A percentile compares a stretch with the other conserved stretches of the same genome.
Evolutionary conservation across 768 basidiomycete genomes (phyloP).

Genomic region (Pulveroboletus sp.): DNA sequence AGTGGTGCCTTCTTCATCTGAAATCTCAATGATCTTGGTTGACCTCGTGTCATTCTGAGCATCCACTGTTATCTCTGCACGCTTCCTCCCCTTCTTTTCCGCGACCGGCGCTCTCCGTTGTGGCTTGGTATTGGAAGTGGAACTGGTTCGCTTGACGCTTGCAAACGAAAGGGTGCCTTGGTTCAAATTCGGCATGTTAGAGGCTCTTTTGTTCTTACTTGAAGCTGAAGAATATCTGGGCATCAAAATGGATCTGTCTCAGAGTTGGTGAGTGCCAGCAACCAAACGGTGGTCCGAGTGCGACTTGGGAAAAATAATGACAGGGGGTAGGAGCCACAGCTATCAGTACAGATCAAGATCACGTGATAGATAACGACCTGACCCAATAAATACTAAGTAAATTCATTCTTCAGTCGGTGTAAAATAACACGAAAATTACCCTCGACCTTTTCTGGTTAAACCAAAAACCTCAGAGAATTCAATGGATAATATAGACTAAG

Average conservation of each 20-base stretch:
- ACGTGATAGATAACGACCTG: constrained; percentile 4
- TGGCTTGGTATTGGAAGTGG: constrained; percentile 16
- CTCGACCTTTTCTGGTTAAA: too few relatives aligned
- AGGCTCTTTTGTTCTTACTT: not conserved
- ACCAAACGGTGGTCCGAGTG: not conserved
- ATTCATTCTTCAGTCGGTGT: too few relatives aligned
- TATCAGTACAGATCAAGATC: not conserved
- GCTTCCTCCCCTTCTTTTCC: constrained; percentile 11
- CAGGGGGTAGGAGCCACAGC: constrained; percentile 16
- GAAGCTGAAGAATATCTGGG: not conserved
- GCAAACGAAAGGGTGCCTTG: constrained; percentile 45
- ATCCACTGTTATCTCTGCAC: not conserved
- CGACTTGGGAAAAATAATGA: constrained; percentile 4
- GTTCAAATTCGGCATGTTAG: constrained; percentile 27
- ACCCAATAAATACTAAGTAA: too few relatives aligned
- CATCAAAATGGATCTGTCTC: not conserved
- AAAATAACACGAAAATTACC: too few relatives aligned
- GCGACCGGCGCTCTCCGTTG: constrained; percentile 7
- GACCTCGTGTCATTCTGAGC: not conserved
- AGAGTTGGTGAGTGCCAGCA: not conserved
- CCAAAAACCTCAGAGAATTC: not conserved
- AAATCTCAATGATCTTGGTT: constrained; percentile 9
- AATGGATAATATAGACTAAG: constrained; percentile 1
- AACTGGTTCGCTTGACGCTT: constrained; percentile 42
- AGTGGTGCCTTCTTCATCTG: constrained; percentile 15